These are phyloP conservation scores for Allium sativum DNA, from an alignment of 106 monocot genomes.

Conservation along the genomic window DNA sequence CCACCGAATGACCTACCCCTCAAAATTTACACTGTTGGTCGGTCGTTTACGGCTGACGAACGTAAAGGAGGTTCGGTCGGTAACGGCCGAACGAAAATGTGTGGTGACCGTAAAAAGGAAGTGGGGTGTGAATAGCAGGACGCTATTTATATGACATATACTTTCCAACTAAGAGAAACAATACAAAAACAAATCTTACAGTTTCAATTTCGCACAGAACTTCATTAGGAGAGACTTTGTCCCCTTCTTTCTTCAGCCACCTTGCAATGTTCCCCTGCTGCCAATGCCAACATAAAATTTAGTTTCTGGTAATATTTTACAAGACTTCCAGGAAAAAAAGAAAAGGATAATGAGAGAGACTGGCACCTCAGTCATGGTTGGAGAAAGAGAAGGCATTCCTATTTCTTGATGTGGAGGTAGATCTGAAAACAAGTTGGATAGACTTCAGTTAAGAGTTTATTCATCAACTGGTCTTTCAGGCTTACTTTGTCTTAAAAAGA, in stretches of 20 bases:
- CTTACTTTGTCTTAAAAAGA: too few species aligned
- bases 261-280: conserved; percentile 85
- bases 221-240: conserved; percentile 91
- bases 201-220: conserved; percentile 99
- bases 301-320: too few species aligned
- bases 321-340: neutral
- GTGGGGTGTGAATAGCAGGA: too few species aligned
- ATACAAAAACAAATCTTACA: conserved; percentile 31
- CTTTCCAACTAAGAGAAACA: neutral
- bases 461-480: too few species aligned
- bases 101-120: too few species aligned
- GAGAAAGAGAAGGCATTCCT: conserved; percentile 99
- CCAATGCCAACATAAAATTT: conserved; percentile 4
- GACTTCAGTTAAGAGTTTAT: too few species aligned
- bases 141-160: neutral
- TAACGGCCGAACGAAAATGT: too few species aligned
- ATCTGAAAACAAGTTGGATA: conserved; percentile 22
- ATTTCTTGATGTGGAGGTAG: conserved; percentile 84
- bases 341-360: neutral
- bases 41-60: too few species aligned
- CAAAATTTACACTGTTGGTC: too few species aligned
- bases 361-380: conserved; percentile 97
- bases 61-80: too few species aligned
- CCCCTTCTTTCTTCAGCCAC: conserved; percentile 99
- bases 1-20: too few species aligned